Evolutionary conservation across 768 basidiomycete species (phyloP).

Genomic region (Leccinum imitatum): DNA sequence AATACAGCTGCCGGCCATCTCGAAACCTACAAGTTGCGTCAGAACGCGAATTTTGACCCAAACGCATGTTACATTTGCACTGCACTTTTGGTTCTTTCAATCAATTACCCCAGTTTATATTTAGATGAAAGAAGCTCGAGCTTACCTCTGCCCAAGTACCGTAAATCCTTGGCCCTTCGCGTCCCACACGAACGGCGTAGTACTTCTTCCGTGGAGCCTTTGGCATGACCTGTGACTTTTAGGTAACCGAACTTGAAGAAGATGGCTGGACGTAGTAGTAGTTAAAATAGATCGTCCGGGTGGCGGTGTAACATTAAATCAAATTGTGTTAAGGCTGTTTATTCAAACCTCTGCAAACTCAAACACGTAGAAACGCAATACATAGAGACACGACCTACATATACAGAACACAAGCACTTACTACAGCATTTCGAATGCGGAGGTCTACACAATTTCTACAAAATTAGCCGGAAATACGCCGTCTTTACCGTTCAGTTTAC

Average conservation of each 20-base stretch:
- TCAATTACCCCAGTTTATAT: not conserved
- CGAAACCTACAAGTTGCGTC: slow-evolving; percentile 40
- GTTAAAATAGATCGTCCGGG: too few species aligned
- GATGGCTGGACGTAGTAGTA: not conserved
- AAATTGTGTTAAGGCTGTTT: too few species aligned
- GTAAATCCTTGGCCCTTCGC: slow-evolving; percentile 58
- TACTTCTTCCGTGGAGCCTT: slow-evolving; percentile 41
- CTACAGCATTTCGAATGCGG: not conserved
- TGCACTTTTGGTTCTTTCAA: slow-evolving; percentile 38
- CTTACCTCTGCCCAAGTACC: slow-evolving; percentile 59
- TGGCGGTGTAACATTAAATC: not conserved
- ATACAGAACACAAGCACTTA: not conserved
- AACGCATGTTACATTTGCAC: slow-evolving; percentile 37
- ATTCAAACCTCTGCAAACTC: not conserved
- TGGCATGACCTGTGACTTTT: slow-evolving; percentile 21
- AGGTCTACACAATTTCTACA: slow-evolving; percentile 56
- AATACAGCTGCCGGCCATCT: slow-evolving; percentile 52
- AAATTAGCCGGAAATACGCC: slow-evolving; percentile 86
- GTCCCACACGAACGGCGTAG: slow-evolving; percentile 61
- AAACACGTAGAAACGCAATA: not conserved
- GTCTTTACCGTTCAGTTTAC: slow-evolving; percentile 54
- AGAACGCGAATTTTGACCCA: not conserved
- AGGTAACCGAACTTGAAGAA: not conserved
- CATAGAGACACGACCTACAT: slow-evolving; percentile 1
- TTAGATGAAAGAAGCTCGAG: not conserved